Percentiles rank a stretch among this genome's conserved stretches.
phyloP scores from a whole-genome alignment of 148 eudicot genomes.

The Amaranthus cruentus region DNA sequence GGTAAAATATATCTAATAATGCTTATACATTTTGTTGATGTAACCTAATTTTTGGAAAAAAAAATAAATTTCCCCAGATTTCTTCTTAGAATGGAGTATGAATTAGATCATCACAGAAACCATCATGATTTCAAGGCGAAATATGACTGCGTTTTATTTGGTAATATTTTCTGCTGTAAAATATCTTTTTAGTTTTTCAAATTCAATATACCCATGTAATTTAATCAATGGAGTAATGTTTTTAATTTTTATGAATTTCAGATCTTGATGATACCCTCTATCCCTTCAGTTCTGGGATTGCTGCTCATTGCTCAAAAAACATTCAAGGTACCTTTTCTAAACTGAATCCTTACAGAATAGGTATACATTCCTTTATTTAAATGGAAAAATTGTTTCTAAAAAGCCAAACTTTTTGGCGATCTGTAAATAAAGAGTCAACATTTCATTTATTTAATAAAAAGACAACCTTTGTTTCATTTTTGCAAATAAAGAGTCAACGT shows the following conservation, averaged over 20 bases:
- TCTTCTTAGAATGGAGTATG: constrained; percentile 7
- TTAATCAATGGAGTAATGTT: background rate
- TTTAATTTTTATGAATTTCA: constrained; percentile 24
- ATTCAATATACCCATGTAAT: background rate
- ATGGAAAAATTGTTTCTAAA: too few species aligned
- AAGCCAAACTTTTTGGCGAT: too few species aligned
- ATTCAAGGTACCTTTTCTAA: constrained; percentile 47
- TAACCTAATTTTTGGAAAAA: background rate
- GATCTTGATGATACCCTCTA: constrained; percentile 98
- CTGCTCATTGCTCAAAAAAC: constrained; percentile 51
- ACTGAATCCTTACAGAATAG: too few species aligned
- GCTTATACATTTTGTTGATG: background rate
- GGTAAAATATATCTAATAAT: background rate
- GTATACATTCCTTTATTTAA: too few species aligned
- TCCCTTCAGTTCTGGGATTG: constrained; percentile 74
- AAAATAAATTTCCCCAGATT: constrained; percentile 10
- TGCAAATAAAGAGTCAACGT: too few species aligned
- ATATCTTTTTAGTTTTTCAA: background rate
- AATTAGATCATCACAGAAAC: constrained; percentile 12
- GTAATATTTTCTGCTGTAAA: constrained; percentile 22
- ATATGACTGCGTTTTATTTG: constrained; percentile 87
- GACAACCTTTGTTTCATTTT: too few species aligned
- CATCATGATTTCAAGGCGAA: constrained; percentile 35
- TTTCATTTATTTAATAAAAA: too few species aligned
- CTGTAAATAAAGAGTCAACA: too few species aligned